Percentiles rank a stretch among this genome's conserved stretches.
Evolutionary conservation across 768 basidiomycete genomes (phyloP).

Genomic region (Lactifluus pinguis): DNA sequence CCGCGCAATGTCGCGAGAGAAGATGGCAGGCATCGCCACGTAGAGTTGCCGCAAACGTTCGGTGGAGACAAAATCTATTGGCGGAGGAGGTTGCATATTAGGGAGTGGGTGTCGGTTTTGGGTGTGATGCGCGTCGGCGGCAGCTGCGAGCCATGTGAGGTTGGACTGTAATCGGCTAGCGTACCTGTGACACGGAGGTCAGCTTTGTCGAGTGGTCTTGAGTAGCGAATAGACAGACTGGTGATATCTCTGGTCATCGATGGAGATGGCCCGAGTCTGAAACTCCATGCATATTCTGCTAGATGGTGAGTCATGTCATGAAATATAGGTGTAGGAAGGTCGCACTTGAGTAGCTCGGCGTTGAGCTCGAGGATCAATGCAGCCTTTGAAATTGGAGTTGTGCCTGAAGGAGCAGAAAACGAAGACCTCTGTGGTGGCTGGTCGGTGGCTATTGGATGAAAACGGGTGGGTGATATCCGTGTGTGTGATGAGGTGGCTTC

Average conservation of each 20-base stretch:
- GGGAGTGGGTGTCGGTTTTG: conserved; percentile 35
- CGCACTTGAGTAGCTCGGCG: conserved; percentile 58
- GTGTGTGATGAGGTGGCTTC: conserved; percentile 8
- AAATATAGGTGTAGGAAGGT: neutral
- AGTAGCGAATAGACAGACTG: conserved; percentile 37
- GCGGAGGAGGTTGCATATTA: conserved; percentile 44
- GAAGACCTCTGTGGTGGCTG: conserved; percentile 16
- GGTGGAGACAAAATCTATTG: conserved; percentile 42
- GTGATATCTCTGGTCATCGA: conserved; percentile 42
- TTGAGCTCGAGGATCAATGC: conserved; percentile 58
- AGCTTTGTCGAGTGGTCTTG: conserved; percentile 16
- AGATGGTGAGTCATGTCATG: neutral
- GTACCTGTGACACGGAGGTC: conserved; percentile 37
- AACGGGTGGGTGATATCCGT: conserved; percentile 22
- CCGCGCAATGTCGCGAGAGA: conserved; percentile 39
- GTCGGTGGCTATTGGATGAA: conserved; percentile 20
- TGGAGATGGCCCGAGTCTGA: conserved; percentile 41
- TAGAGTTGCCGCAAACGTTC: conserved; percentile 60
- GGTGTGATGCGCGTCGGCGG: conserved; percentile 41
- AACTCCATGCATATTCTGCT: conserved; percentile 53
- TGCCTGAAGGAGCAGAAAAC: neutral
- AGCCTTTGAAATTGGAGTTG: conserved; percentile 39
- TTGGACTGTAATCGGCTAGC: conserved; percentile 56
- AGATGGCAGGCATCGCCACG: conserved; percentile 46
- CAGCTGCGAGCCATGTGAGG: conserved; percentile 59